Evolutionary conservation across 495 filamentous ascomycete species (phyloP).

Genomic region (Trichoderma gamsii): DNA sequence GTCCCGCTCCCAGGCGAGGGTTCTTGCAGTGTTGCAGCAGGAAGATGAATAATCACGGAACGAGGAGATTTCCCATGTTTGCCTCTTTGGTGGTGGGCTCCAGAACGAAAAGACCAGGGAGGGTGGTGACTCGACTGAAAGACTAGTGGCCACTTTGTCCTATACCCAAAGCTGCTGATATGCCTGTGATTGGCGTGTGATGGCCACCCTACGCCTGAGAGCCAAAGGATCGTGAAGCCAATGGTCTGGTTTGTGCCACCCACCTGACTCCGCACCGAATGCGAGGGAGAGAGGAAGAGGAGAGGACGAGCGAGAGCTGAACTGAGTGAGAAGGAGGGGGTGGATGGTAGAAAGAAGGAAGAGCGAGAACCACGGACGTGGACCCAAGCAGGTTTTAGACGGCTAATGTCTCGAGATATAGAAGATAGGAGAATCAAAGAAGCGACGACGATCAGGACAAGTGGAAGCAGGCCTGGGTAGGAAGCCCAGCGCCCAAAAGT

Average conservation of each 20-base stretch:
- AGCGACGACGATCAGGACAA: background rate
- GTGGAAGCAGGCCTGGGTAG: background rate
- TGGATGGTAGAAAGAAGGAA: too few relatives aligned
- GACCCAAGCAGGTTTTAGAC: too few relatives aligned
- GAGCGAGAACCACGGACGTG: too few relatives aligned
- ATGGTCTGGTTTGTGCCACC: background rate
- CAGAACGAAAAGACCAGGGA: background rate
- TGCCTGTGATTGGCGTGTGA: slow-evolving; percentile 2
- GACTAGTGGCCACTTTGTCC: background rate
- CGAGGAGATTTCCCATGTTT: background rate
- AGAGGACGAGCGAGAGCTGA: background rate
- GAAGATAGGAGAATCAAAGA: background rate
- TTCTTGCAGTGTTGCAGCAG: background rate
- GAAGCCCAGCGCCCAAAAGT: background rate
- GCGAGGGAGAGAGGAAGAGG: background rate
- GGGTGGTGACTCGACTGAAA: background rate
- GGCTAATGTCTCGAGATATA: too few relatives aligned
- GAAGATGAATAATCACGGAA: slow-evolving; percentile 11
- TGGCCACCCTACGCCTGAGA: slow-evolving; percentile 8
- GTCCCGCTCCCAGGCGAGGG: background rate
- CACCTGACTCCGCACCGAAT: background rate
- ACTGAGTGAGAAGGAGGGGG: background rate
- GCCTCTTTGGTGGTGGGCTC: background rate
- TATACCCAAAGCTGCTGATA: background rate
- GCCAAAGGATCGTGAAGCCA: slow-evolving; percentile 3